A percentile compares a stretch with the other conserved stretches of the same genome.
phyloP scores from a whole-genome alignment of 2,329 filamentous ascomycete genomes.

The Cladosporium oxysporum region DNA sequence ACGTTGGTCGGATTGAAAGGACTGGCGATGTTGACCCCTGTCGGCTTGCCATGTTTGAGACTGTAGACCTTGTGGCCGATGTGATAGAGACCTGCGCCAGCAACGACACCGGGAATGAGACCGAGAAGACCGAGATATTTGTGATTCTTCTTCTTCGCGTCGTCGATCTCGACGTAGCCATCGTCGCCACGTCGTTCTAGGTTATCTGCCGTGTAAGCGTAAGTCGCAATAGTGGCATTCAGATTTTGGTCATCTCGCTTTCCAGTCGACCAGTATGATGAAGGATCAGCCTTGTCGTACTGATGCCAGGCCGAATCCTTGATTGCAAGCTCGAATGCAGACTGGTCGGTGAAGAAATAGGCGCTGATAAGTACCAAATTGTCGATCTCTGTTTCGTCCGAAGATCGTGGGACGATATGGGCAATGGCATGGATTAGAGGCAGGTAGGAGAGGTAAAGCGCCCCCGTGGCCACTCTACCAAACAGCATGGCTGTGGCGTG shows the following conservation, averaged over 20 bases:
- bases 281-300: not conserved
- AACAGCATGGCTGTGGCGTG: not conserved
- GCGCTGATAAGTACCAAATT: slow-evolving; percentile 3
- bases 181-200: not conserved
- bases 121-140: not conserved
- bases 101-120: not conserved
- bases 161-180: not conserved
- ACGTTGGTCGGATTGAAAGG: not conserved
- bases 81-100: not conserved
- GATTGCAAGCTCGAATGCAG: not conserved
- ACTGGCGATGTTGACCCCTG: not conserved
- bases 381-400: not conserved
- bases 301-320: slow-evolving; percentile 8
- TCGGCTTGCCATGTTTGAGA: not conserved
- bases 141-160: not conserved
- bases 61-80: not conserved
- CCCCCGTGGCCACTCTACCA: not conserved
- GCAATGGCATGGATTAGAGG: not conserved
- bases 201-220: not conserved
- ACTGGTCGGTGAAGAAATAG: slow-evolving; percentile 4
- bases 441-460: not conserved
- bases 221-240: slow-evolving; percentile 1
- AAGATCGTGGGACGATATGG: not conserved
- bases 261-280: slow-evolving; percentile 8
- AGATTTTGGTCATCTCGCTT: not conserved